Evolutionary conservation across 176 grass and related monocot genomes (phyloP).

Genomic region (Dactylis glomerata): DNA sequence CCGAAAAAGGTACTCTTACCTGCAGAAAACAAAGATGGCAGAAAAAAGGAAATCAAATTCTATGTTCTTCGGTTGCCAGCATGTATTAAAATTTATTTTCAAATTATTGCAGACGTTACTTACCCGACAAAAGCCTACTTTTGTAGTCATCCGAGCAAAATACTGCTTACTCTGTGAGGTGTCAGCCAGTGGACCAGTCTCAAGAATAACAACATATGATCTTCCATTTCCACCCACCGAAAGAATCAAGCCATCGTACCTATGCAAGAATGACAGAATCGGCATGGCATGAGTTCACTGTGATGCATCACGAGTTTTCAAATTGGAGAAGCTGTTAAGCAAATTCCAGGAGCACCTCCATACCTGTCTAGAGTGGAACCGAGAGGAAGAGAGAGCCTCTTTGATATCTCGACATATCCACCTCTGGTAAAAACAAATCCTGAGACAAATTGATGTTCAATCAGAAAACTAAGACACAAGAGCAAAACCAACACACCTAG

Average conservation of each 20-base stretch:
- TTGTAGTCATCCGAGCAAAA: slow-evolving; percentile 90
- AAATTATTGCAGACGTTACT: slow-evolving; percentile 30
- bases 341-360: slow-evolving; percentile 9
- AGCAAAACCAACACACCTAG: slow-evolving; percentile 10
- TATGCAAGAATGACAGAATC: slow-evolving; percentile 28
- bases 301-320: slow-evolving; percentile 6
- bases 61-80: background rate
- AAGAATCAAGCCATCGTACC: slow-evolving; percentile 91
- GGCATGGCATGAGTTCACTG: slow-evolving; percentile 9
- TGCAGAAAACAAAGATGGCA: slow-evolving; percentile 35
- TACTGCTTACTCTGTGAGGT: slow-evolving; percentile 92
- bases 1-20: slow-evolving; percentile 96
- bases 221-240: slow-evolving; percentile 98
- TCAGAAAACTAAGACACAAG: background rate
- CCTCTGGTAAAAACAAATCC: slow-evolving; percentile 96
- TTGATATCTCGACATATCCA: slow-evolving; percentile 92
- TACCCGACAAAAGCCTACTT: slow-evolving; percentile 98
- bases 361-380: slow-evolving; percentile 98
- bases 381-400: slow-evolving; percentile 80
- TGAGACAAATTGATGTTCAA: slow-evolving; percentile 30
- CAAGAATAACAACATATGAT: slow-evolving; percentile 91
- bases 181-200: slow-evolving; percentile 88
- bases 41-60: background rate
- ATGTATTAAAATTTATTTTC: slow-evolving; percentile 8
- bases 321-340: slow-evolving; percentile 15